Conservation (phyloP, 176 grass and related monocot species). For the Oryza rufipogon region DNA sequence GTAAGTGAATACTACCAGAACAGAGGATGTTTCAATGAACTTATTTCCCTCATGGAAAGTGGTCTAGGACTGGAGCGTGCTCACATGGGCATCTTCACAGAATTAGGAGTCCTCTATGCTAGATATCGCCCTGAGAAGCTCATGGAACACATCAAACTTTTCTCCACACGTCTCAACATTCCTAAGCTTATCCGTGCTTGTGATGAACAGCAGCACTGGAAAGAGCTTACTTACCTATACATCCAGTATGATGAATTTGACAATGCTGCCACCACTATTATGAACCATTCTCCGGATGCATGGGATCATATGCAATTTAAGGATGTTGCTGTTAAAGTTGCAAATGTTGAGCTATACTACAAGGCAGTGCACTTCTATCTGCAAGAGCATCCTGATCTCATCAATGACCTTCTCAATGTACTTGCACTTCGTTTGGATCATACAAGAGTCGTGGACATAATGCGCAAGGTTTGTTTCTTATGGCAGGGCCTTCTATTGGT, state of each 20-base stretch:
- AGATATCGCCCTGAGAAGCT: constrained; percentile 94
- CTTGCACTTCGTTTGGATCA: constrained; percentile 91
- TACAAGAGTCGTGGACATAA: constrained; percentile 96
- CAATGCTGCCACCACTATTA: constrained; percentile 98
- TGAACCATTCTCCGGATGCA: constrained; percentile 98
- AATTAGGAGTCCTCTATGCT: constrained; percentile 92
- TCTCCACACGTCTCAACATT: constrained; percentile 88
- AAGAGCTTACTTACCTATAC: constrained; percentile 93
- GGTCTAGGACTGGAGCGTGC: constrained; percentile 85
- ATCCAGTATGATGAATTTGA: constrained; percentile 94
- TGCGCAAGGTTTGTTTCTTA: constrained; percentile 75
- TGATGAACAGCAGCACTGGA: constrained; percentile 99
- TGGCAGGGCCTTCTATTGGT: background rate
- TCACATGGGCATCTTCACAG: constrained; percentile 98
- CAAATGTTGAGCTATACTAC: constrained; percentile 96
- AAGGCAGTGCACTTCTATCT: constrained; percentile 98
- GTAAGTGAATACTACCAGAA: constrained; percentile 96
- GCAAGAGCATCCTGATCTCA: constrained; percentile 97
- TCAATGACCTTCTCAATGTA: constrained; percentile 93
- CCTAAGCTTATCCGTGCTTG: constrained; percentile 93
- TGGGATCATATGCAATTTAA: constrained; percentile 99
- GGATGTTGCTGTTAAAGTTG: constrained; percentile 92
- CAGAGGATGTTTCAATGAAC: constrained; percentile 92
- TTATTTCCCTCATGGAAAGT: constrained; percentile 98
- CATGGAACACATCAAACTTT: constrained; percentile 99